Evolutionary conservation across 495 filamentous ascomycete genomes (phyloP).

Genomic region (Arthonia radiata): DNA sequence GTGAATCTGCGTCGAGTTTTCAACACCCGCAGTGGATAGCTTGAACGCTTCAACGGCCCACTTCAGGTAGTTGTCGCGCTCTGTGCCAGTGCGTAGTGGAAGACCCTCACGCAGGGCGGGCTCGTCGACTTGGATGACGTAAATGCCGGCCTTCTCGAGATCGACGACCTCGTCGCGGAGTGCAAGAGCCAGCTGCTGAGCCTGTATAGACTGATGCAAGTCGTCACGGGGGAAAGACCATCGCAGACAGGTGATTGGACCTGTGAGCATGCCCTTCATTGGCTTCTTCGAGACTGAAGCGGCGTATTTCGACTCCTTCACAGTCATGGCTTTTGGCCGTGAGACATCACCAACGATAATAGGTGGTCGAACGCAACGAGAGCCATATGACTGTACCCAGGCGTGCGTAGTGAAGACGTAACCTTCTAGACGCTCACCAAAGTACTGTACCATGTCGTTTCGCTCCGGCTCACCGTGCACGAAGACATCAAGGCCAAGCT

Average conservation of each 20-base stretch:
- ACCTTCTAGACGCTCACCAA: constrained; percentile 85
- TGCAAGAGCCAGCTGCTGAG: constrained; percentile 91
- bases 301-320: constrained; percentile 99
- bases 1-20: constrained; percentile 93
- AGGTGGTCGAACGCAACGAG: constrained; percentile 88
- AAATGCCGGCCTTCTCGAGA: constrained; percentile 84
- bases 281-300: constrained; percentile 89
- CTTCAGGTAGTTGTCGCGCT: constrained; percentile 81
- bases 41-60: constrained; percentile 97
- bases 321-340: constrained; percentile 87
- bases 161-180: constrained; percentile 96
- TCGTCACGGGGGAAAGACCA: constrained; percentile 99
- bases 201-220: constrained; percentile 94
- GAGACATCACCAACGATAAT: constrained; percentile 98
- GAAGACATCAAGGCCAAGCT: constrained; percentile 84
- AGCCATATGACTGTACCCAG: constrained; percentile 96
- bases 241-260: constrained; percentile 89
- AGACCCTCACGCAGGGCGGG: constrained; percentile 97
- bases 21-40: constrained; percentile 70
- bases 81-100: constrained; percentile 69
- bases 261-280: constrained; percentile 99
- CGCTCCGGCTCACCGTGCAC: constrained; percentile 98
- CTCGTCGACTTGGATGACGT: constrained; percentile 98
- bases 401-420: constrained; percentile 98
- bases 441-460: constrained; percentile 99